Evolutionary conservation across 2,329 filamentous ascomycete genomes (phyloP).

Genomic region (Aspergillus quadricinctus): DNA sequence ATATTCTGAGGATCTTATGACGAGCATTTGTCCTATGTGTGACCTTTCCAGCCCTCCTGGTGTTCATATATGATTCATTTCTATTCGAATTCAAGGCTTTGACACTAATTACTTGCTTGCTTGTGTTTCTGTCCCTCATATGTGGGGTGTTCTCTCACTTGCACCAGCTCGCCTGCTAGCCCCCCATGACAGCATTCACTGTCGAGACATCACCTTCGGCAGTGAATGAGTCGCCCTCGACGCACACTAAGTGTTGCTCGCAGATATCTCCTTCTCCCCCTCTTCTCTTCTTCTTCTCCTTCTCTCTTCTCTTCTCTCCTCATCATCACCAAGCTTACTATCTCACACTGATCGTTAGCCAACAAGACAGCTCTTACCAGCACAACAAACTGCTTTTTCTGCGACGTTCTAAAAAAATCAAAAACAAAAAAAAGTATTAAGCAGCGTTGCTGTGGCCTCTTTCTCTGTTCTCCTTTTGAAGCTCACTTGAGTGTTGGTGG

Average conservation of each 20-base stretch:
- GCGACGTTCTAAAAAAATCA: neutral
- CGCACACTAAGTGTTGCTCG: neutral
- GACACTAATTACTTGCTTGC: neutral
- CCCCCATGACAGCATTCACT: neutral
- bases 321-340: neutral
- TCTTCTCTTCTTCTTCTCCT: constrained; percentile 2
- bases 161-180: neutral
- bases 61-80: neutral
- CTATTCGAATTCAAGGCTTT: neutral
- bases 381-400: neutral
- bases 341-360: constrained; percentile 4
- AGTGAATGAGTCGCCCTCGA: neutral
- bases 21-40: neutral
- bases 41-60: neutral
- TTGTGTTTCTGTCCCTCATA: neutral
- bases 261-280: constrained; percentile 1
- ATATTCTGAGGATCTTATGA: neutral
- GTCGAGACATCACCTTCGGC: neutral
- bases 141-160: neutral
- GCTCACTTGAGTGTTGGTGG: neutral
- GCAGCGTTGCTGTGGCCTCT: neutral
- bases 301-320: constrained; percentile 1
- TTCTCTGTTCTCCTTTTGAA: neutral
- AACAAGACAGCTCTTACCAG: neutral
- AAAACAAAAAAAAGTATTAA: neutral